Base-by-base conservation (phyloP, 495 filamentous ascomycete genomes). In the Aspergillus asperescens region DNA sequence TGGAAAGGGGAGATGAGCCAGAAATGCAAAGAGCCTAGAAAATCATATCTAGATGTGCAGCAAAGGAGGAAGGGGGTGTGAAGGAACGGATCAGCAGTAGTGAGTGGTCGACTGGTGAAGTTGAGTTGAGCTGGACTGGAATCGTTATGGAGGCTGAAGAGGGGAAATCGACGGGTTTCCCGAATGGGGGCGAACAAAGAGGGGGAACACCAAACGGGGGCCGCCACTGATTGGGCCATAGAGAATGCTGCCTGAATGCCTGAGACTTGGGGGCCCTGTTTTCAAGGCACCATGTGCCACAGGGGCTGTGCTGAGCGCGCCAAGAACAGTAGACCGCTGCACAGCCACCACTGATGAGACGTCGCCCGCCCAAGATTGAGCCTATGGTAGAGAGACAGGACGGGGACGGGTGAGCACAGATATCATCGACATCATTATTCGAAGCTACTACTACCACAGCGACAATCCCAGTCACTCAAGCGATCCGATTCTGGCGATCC, bases 161-260 rank as follows among this genome's bases (percentile, higher is more conserved):
- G 52, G 55, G 38, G 48, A 57, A 45, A 35, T 38, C 19, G 13
- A 53, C 28, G 49, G 49, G n/a, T 25, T 41, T 41, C 27, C 50
- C 35, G 46, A 50, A 35, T 24, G 48, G 35, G 35, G 28, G 22
- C 42, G 39, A 46, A 16, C 46, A 45, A 44, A 45, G 34, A 47
- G 42, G 50, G 54, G 42, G 35, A 25, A 8, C 5, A 18, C n/a
- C 41, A 24, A 24, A 22, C 12, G 40, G 44, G 37, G 23, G 39
- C 27, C 13, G 37, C 19, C 46, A n/a, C 5, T 57, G 54, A 63
- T 63, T 63, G 60, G 60, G 8, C 51, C 51, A 46, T 37, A 53
- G 52, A 58, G 44, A 13, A 13, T 35, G 50, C 23, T 43, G 50
- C 52, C 54, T 54, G 47, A n/a, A 28, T 55, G 55, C 55, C 55